Percentiles rank a stretch among this genome's conserved stretches.
These are phyloP conservation scores for Aspergillus texensis DNA, from an alignment of 2,329 filamentous ascomycete genomes.

Conservation along the genomic window DNA sequence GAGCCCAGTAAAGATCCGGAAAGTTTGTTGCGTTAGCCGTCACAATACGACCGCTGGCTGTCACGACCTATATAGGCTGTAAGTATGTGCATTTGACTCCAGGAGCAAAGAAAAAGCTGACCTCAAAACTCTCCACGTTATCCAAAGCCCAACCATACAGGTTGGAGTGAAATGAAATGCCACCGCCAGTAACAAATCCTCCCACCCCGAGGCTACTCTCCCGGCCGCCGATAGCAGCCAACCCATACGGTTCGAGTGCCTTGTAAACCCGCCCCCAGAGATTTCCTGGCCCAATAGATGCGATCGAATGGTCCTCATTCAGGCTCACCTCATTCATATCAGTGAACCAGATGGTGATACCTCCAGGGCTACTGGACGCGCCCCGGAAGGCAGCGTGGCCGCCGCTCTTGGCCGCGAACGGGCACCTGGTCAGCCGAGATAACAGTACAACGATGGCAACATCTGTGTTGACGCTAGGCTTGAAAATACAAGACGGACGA, in stretches of 20 bases:
- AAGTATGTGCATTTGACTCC: neutral
- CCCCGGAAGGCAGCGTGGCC: constrained; percentile 61
- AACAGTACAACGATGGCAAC: constrained; percentile 37
- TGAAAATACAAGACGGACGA: constrained; percentile 38
- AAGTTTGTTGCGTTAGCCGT: constrained; percentile 32
- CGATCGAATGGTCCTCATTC: constrained; percentile 30
- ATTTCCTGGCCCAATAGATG: constrained; percentile 36
- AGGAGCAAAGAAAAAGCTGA: constrained; percentile 8
- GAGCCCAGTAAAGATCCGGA: constrained; percentile 43
- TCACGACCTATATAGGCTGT: constrained; percentile 22
- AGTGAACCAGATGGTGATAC: constrained; percentile 38
- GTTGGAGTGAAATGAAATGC: constrained; percentile 37
- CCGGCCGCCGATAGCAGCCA: constrained; percentile 40
- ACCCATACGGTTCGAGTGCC: constrained; percentile 31
- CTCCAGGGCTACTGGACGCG: constrained; percentile 53
- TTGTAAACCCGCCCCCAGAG: constrained; percentile 39
- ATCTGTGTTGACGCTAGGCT: constrained; percentile 30
- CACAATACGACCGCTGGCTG: constrained; percentile 31
- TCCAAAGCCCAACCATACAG: constrained; percentile 40
- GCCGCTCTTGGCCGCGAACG: constrained; percentile 60
- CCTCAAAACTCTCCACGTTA: constrained; percentile 39
- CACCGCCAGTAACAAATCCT: constrained; percentile 29
- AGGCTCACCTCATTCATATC: constrained; percentile 33
- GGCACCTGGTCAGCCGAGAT: constrained; percentile 34
- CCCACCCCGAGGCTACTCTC: constrained; percentile 26